Percentiles rank a stretch among this genome's conserved stretches.
These are phyloP conservation scores for Cicer chorassanicum DNA, from an alignment of 306 rosid species.

Conservation along the genomic window DNA sequence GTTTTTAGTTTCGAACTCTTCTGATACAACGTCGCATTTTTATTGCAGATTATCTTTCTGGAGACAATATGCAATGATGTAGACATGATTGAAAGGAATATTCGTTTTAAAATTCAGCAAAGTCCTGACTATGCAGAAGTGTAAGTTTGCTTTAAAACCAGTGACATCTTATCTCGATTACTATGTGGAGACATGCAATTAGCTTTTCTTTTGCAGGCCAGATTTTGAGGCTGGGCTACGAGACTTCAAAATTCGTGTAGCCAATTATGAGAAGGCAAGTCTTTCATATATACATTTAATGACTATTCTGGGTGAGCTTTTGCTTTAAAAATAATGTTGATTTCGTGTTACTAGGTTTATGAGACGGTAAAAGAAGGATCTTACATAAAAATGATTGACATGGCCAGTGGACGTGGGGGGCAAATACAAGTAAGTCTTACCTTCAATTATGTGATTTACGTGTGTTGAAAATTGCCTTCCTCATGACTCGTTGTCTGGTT, in stretches of 20 bases:
- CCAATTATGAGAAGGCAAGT: constrained; percentile 83
- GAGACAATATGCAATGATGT: constrained; percentile 97
- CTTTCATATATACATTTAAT: constrained; percentile 37
- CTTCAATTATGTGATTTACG: constrained; percentile 27
- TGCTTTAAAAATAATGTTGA: constrained; percentile 37
- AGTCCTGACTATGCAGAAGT: constrained; percentile 98
- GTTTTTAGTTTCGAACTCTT: constrained; percentile 29
- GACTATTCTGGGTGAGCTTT: constrained; percentile 39
- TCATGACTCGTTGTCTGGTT: constrained; percentile 26
- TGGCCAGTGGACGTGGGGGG: constrained; percentile 97
- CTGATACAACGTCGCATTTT: constrained; percentile 36
- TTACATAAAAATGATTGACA: constrained; percentile 96
- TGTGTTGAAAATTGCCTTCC: constrained; percentile 18
- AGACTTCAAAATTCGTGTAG: constrained; percentile 86
- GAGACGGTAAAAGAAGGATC: constrained; percentile 99
- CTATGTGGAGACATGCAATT: constrained; percentile 36
- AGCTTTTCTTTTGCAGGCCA: constrained; percentile 62
- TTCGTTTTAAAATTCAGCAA: constrained; percentile 94
- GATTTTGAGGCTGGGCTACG: constrained; percentile 89
- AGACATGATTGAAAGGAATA: constrained; percentile 90
- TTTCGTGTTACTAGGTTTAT: constrained; percentile 68
- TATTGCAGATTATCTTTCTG: constrained; percentile 89
- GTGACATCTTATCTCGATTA: constrained; percentile 41
- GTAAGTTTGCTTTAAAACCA: constrained; percentile 58
- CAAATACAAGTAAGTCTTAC: constrained; percentile 81